These are phyloP conservation scores for Nothophytophthora sp. DNA, from an alignment of 352 stramenopile species.

Conservation along the genomic window DNA sequence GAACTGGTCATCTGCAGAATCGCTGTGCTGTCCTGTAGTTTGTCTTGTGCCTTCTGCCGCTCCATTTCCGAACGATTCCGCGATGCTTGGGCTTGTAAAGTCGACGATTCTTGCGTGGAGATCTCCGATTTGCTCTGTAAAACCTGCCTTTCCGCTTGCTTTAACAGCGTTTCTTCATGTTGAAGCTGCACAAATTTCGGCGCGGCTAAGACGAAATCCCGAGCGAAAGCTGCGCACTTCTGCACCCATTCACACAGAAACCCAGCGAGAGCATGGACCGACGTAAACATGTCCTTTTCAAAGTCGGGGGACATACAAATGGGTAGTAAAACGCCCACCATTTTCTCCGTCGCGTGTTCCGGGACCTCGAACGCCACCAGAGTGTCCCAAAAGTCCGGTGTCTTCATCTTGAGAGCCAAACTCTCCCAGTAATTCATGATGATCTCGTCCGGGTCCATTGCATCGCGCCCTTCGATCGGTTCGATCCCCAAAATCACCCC, in stretches of 20 bases:
- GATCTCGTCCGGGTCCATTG: slow-evolving; percentile 71
- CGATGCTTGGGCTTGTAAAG: slow-evolving; percentile 32
- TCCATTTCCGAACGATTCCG: slow-evolving; percentile 54
- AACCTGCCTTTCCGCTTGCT: slow-evolving; percentile 35
- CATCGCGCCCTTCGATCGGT: slow-evolving; percentile 55
- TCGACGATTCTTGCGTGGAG: slow-evolving; percentile 34
- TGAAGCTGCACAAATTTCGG: slow-evolving; percentile 59
- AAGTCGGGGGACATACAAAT: slow-evolving; percentile 71
- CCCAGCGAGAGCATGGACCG: slow-evolving; percentile 55
- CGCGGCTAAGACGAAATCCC: slow-evolving; percentile 51
- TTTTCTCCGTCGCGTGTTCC: slow-evolving; percentile 37
- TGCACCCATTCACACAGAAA: slow-evolving; percentile 71
- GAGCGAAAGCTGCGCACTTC: slow-evolving; percentile 41
- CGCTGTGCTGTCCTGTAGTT: slow-evolving; percentile 51
- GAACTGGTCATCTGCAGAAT: slow-evolving; percentile 53
- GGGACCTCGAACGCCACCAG: slow-evolving; percentile 49
- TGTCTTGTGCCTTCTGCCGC: slow-evolving; percentile 44
- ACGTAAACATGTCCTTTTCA: slow-evolving; percentile 42
- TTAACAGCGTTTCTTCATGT: slow-evolving; percentile 46
- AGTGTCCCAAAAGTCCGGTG: slow-evolving; percentile 46
- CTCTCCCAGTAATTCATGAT: slow-evolving; percentile 79
- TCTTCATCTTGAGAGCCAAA: slow-evolving; percentile 31
- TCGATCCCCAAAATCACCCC: slow-evolving; percentile 67
- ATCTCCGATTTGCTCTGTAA: slow-evolving; percentile 34
- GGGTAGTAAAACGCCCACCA: slow-evolving; percentile 52